Base-by-base conservation (phyloP, 2,329 filamentous ascomycete species). In the Phyllosticta ampelicida region DNA sequence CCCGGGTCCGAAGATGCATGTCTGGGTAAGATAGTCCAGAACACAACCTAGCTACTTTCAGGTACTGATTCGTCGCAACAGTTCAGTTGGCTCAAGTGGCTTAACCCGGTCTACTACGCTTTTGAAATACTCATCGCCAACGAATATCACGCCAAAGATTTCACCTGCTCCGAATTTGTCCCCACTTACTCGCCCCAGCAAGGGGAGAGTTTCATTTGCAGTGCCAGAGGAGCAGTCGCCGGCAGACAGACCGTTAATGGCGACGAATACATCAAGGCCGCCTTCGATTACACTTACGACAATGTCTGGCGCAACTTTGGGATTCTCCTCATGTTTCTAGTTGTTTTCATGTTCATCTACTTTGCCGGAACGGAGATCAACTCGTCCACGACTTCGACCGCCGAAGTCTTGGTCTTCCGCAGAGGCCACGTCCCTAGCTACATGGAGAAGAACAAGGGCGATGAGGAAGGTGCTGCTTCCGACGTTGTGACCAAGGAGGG, bases 81-180 rank as follows among this genome's bases (percentile, higher is more conserved):
- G 13, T 79, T 67, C 70, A 73, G 28, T 60, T 73, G 56, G 69
- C 26, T 57, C 61, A 86, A 86, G 68, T 94, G 88, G 69, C 76
- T 92, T 26, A 85, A 94, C 60, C 88, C 89, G 0, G 78, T 95
- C 2, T 84, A 82, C 3, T 95, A 94, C 64, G 83, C 83, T 0
- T 95, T 94, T 66, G 89, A 95, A 69, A 78, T 83, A 0, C 75
- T 95, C 16, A 83, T 91, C 74, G 81, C 87, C 60, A 95, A 95
- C 70, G 90, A 96, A 18, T 77, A 83, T 56, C 67, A 70, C 51
- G 69, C 67, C 9, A 36, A 51, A 11, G 19, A 53, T 8, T 70
- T 70, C 51, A 60, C 60, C 19, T 71, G 75, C 62, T 69, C 71
- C 5, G 48, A 63, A 1, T 68, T 74, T 58, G 65, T 76, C 16